Base-by-base conservation (phyloP, 2,329 filamentous ascomycete genomes). In the Stachybotrys chlorohalonatus region DNA sequence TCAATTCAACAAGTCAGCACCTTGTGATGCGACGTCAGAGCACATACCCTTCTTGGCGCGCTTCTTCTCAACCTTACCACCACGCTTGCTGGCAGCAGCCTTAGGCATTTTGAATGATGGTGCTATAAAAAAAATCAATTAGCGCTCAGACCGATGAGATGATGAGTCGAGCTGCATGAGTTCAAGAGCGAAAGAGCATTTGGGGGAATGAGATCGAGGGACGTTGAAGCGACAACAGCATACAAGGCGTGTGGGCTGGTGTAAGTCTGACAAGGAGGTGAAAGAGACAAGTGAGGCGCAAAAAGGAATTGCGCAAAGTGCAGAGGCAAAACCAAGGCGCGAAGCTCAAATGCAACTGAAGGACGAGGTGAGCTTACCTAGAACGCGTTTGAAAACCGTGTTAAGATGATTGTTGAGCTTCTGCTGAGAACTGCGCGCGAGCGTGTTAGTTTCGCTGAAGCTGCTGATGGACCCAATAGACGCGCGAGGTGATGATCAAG, bases 11-110 rank as follows among this genome's bases (percentile, higher is more conserved):
- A 24, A 24, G 24, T 24, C 4, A 24, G 24, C 24, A 24, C 24
- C 24, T 24, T 2, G 2, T 24, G 24, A 24, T 24, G 24, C 24
- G 24, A 42, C 9, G 36, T 39, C 30, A 11, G 31, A 11, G 5
- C n/a, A 71, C 78, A 65, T 70, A 82, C 80, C 79, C 79, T 84
- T 84, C 80, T 83, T 83, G 68, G 62, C 64, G 58, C 79, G 76
- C 68, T 74, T 74, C 77, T 80, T 81, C 69, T 76, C 74, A 56
- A 73, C 75, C 77, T 81, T 81, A 57, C 70, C 73, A 62, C 75
- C 78, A 61, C 76, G 75, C 75, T 82, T 83, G 50, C 61, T 61
- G 55, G 69, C 59, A 63, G 77, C 70, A 64, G 78, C 80, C 75
- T 84, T 84, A 64, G 81, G 79, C 81, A 84, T 84, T 60, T 66